Percentiles rank a stretch among this genome's conserved stretches.
Evolutionary conservation across 306 rosid genomes (phyloP).

Genomic region (peach (Prunus persica)): Prunus_persica_NCBIv2 NC_034010.1:21577501-21578000

Average conservation of each 20-base stretch:
- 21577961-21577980: slow-evolving; percentile 20
- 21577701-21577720: not conserved
- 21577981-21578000: slow-evolving; percentile 52
- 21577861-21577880: not conserved
- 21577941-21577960: not conserved
- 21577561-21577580: not conserved
- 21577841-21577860: too few relatives aligned
- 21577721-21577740: not conserved
- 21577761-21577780: not conserved
- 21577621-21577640: not conserved
- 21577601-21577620: not conserved
- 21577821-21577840: not conserved
- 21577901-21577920: slow-evolving; percentile 12
- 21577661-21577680: not conserved
- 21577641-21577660: not conserved
- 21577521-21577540: not conserved
- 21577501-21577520: not conserved
- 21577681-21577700: not conserved
- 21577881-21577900: not conserved
- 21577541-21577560: not conserved
- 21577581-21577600: not conserved
- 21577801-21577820: not conserved
- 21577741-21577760: not conserved
- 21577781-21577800: not conserved
- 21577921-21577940: slow-evolving; percentile 2